Conservation (phyloP, 2,329 filamentous ascomycete genomes). For the Zasmidium angulare region DNA sequence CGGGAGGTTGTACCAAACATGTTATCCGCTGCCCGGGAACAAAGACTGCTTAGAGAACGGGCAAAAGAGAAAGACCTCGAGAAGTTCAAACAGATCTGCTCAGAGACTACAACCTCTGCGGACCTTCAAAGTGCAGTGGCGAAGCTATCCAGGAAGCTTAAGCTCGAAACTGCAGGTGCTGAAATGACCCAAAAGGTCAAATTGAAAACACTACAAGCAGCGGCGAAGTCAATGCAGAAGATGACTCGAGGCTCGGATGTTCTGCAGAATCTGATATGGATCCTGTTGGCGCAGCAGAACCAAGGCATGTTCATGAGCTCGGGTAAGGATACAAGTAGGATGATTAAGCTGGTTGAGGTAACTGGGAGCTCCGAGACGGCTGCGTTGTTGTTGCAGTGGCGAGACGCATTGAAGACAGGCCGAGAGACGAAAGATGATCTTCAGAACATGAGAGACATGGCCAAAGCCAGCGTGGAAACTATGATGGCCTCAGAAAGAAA, state of each 20-base stretch:
- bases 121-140: conserved; percentile 20
- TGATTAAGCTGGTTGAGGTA: no score
- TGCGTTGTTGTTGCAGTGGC: conserved; percentile 24
- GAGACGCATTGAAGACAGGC: conserved; percentile 29
- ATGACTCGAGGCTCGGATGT: conserved; percentile 31
- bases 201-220: conserved; percentile 18
- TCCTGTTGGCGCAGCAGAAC: conserved; percentile 25
- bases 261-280: conserved; percentile 35
- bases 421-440: conserved; percentile 22
- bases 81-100: conserved; percentile 24
- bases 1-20: conserved; percentile 21
- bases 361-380: conserved; percentile 17
- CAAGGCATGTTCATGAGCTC: conserved; percentile 32
- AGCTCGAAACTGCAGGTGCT: conserved; percentile 20
- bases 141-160: conserved; percentile 30
- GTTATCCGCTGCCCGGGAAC: conserved; percentile 12
- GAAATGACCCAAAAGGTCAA: conserved; percentile 15
- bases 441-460: conserved; percentile 26
- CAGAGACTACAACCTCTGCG: conserved; percentile 19
- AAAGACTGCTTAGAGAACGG: conserved; percentile 21
- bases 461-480: conserved; percentile 15
- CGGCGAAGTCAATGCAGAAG: conserved; percentile 22
- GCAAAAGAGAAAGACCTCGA: conserved; percentile 23
- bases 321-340: conserved; percentile 35
- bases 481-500: conserved; percentile 1